These are phyloP conservation scores for Pleurotus citrinopileatus DNA, from an alignment of 768 basidiomycete species.

Conservation along the genomic window DNA sequence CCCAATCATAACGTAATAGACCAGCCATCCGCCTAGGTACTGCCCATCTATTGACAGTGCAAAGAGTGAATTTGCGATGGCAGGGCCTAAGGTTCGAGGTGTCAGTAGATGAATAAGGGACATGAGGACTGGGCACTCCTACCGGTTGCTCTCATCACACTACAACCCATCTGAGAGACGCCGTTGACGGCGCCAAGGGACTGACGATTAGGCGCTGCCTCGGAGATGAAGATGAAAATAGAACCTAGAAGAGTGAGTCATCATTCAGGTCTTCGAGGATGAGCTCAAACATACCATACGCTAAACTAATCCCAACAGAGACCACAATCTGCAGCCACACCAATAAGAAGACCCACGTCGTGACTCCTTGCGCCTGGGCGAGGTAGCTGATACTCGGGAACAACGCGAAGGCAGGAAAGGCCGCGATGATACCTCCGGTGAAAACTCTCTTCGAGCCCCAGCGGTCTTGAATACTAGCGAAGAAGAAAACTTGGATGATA, in stretches of 20 bases:
- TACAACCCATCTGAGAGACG: not conserved
- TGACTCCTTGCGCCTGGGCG: slow-evolving; percentile 27
- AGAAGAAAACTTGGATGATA: slow-evolving; percentile 50
- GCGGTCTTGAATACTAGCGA: slow-evolving; percentile 46
- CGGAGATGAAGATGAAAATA: slow-evolving; percentile 4
- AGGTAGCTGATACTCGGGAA: slow-evolving; percentile 51
- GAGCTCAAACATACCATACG: slow-evolving; percentile 23
- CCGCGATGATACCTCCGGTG: slow-evolving; percentile 35
- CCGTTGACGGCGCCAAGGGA: slow-evolving; percentile 5
- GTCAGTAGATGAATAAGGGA: not conserved
- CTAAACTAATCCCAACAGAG: slow-evolving; percentile 27
- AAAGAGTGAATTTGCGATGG: slow-evolving; percentile 59
- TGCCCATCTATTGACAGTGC: slow-evolving; percentile 56
- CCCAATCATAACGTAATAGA: slow-evolving; percentile 42
- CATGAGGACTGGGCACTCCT: not conserved
- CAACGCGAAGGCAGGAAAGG: slow-evolving; percentile 41
- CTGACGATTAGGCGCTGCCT: not conserved
- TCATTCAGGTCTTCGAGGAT: too few relatives aligned
- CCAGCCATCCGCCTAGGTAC: slow-evolving; percentile 53
- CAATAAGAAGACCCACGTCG: slow-evolving; percentile 24
- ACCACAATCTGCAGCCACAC: slow-evolving; percentile 25
- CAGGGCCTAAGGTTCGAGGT: slow-evolving; percentile 38
- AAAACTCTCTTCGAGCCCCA: slow-evolving; percentile 57
- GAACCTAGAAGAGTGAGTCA: not conserved
- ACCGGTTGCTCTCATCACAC: slow-evolving; percentile 4